phyloP scores from a whole-genome alignment of 495 filamentous ascomycete species.

The Aspergillus haitiensis region DNA sequence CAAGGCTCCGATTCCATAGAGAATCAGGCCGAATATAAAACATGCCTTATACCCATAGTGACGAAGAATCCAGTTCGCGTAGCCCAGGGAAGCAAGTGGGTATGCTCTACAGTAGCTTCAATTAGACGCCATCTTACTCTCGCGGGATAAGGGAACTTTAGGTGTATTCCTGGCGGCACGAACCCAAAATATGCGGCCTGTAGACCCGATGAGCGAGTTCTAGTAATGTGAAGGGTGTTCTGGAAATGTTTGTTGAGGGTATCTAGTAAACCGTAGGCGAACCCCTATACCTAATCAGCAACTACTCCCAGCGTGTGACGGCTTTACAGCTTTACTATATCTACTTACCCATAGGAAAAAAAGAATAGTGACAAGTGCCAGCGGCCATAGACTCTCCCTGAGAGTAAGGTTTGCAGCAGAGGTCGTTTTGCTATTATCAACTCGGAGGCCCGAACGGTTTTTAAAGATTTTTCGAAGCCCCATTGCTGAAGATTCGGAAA shows the following conservation, averaged over 20 bases:
- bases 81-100: slow-evolving; percentile 59
- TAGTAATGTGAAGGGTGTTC: slow-evolving; percentile 51
- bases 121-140: slow-evolving; percentile 3
- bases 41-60: slow-evolving; percentile 55
- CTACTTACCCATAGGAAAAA: slow-evolving; percentile 66
- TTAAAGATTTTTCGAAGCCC: slow-evolving; percentile 33
- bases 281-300: slow-evolving; percentile 39
- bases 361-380: slow-evolving; percentile 54
- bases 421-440: slow-evolving; percentile 52
- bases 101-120: slow-evolving; percentile 43
- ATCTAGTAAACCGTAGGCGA: slow-evolving; percentile 50
- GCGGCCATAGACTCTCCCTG: slow-evolving; percentile 54
- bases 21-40: slow-evolving; percentile 52
- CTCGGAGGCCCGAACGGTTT: slow-evolving; percentile 34
- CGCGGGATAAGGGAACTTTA: not conserved
- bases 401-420: slow-evolving; percentile 59
- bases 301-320: not conserved
- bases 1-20: slow-evolving; percentile 56
- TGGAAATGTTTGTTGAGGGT: slow-evolving; percentile 58
- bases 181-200: slow-evolving; percentile 57
- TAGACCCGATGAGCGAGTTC: slow-evolving; percentile 51
- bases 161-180: not conserved
- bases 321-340: not conserved
- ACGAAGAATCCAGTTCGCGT: slow-evolving; percentile 57
- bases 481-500: slow-evolving; percentile 21